Conservation (phyloP, 2,329 filamentous ascomycete genomes). For the Fusarium hostae region DNA sequence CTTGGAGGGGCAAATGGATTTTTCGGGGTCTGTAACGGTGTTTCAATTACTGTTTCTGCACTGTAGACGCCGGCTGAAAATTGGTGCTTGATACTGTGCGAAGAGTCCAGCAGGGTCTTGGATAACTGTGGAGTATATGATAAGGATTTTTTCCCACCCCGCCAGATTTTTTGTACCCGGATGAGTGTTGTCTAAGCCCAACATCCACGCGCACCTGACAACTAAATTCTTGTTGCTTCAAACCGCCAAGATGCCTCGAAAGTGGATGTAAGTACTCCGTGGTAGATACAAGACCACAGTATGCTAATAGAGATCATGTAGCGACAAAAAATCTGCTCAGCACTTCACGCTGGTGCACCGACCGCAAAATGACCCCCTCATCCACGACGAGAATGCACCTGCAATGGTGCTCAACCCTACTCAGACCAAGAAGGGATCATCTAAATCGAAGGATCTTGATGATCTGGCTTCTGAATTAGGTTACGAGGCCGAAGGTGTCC, state of each 20-base stretch:
- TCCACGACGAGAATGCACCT: slow-evolving; percentile 89
- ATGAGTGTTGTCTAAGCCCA: slow-evolving; percentile 44
- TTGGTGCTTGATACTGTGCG: slow-evolving; percentile 44
- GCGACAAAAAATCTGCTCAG: slow-evolving; percentile 88
- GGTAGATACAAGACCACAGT: no score
- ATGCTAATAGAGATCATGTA: slow-evolving; percentile 44
- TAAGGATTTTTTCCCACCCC: slow-evolving; percentile 47
- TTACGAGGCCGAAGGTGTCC: slow-evolving; percentile 70
- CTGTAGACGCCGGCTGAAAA: slow-evolving; percentile 34
- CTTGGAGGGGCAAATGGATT: slow-evolving; percentile 61
- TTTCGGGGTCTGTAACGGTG: slow-evolving; percentile 46
- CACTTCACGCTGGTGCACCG: slow-evolving; percentile 96
- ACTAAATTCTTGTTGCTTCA: slow-evolving; percentile 25
- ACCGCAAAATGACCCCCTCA: slow-evolving; percentile 95
- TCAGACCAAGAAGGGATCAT: slow-evolving; percentile 52
- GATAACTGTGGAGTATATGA: slow-evolving; percentile 44
- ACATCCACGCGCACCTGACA: slow-evolving; percentile 37
- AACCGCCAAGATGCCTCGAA: slow-evolving; percentile 65
- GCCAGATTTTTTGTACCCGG: slow-evolving; percentile 46
- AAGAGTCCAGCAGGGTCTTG: slow-evolving; percentile 19
- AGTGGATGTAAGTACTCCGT: slow-evolving; percentile 21
- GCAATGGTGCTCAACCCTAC: slow-evolving; percentile 88
- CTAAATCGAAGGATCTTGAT: slow-evolving; percentile 72
- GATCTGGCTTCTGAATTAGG: slow-evolving; percentile 84
- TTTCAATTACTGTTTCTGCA: slow-evolving; percentile 32